Evolutionary conservation across 1,284 basidiomycete genomes (phyloP).

Genomic region (Cryptococcus jaspeensis): DNA sequence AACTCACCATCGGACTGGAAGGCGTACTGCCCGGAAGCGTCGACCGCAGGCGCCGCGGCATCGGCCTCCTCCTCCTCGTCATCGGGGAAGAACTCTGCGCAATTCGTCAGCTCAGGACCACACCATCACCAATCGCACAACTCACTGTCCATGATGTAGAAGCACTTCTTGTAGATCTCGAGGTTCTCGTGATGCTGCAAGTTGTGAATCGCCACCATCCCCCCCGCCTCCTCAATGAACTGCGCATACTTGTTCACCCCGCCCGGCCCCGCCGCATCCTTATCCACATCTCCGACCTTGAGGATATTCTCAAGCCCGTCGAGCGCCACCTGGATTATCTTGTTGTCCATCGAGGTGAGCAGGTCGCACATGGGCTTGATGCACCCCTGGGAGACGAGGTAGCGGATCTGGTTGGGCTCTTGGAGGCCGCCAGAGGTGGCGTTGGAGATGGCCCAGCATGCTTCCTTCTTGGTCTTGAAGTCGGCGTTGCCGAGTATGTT

Average conservation of each 20-base stretch:
- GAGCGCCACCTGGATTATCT: conserved; percentile 91
- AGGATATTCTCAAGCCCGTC: conserved; percentile 99
- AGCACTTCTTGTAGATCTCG: conserved; percentile 99
- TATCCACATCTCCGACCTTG: conserved; percentile 97
- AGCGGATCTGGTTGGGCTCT: conserved; percentile 95
- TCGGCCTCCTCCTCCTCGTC: conserved; percentile 57
- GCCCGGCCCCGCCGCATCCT: conserved; percentile 75
- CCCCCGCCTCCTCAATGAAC: conserved; percentile 96
- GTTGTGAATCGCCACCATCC: conserved; percentile 98
- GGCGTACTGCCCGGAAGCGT: conserved; percentile 84
- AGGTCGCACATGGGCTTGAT: conserved; percentile 98
- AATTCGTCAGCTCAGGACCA: neutral
- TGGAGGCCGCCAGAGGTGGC: conserved; percentile 97
- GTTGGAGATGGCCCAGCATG: conserved; percentile 99
- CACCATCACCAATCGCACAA: conserved; percentile 1
- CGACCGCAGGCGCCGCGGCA: conserved; percentile 75
- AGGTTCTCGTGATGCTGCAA: conserved; percentile 99
- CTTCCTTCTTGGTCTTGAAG: conserved; percentile 99
- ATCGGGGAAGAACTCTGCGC: conserved; percentile 48
- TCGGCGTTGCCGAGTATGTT: conserved; percentile 97
- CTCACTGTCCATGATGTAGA: conserved; percentile 93
- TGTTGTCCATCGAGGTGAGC: conserved; percentile 98
- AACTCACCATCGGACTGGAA: conserved; percentile 64
- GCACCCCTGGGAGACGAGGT: conserved; percentile 95
- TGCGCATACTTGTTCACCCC: conserved; percentile 90